phyloP scores from a whole-genome alignment of 805 yeast genomes.

The Yarrowia sp. region DNA sequence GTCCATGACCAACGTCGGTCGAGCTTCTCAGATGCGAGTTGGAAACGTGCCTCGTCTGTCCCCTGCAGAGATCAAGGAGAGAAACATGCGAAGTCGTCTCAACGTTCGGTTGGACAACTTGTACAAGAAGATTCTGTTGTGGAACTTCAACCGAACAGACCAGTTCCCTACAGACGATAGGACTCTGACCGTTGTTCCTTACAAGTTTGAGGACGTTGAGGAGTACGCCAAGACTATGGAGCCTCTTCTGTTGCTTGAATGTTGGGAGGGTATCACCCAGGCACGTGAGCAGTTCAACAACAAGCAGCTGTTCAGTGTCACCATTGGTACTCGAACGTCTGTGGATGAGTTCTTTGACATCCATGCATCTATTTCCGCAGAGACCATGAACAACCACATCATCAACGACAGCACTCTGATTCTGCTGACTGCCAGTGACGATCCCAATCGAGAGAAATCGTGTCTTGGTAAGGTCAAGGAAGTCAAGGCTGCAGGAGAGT shows the following conservation, averaged over 20 bases:
- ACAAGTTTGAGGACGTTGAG: conserved; percentile 61
- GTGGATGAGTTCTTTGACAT: conserved; percentile 90
- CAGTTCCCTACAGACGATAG: conserved; percentile 60
- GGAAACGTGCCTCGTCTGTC: conserved; percentile 50
- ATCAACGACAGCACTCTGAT: conserved; percentile 79
- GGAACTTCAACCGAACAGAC: conserved; percentile 70
- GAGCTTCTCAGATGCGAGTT: conserved; percentile 40
- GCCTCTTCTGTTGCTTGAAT: conserved; percentile 84
- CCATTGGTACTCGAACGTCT: conserved; percentile 79
- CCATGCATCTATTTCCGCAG: conserved; percentile 70
- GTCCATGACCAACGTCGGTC: conserved; percentile 30
- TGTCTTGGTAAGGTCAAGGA: conserved; percentile 85
- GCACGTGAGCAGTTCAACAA: conserved; percentile 65
- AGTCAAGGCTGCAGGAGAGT: conserved; percentile 70
- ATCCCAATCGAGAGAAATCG: conserved; percentile 48
- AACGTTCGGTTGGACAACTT: conserved; percentile 80
- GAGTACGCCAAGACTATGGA: conserved; percentile 75
- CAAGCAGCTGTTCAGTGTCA: conserved; percentile 66
- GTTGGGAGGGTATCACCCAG: conserved; percentile 89
- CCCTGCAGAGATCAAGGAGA: conserved; percentile 65
- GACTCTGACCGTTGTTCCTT: conserved; percentile 58
- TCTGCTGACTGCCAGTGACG: conserved; percentile 53
- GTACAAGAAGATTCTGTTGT: conserved; percentile 68
- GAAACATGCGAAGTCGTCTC: conserved; percentile 77
- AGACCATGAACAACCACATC: conserved; percentile 58